Conservation (phyloP, 2,329 filamentous ascomycete species). For the Didymella exigua region DNA sequence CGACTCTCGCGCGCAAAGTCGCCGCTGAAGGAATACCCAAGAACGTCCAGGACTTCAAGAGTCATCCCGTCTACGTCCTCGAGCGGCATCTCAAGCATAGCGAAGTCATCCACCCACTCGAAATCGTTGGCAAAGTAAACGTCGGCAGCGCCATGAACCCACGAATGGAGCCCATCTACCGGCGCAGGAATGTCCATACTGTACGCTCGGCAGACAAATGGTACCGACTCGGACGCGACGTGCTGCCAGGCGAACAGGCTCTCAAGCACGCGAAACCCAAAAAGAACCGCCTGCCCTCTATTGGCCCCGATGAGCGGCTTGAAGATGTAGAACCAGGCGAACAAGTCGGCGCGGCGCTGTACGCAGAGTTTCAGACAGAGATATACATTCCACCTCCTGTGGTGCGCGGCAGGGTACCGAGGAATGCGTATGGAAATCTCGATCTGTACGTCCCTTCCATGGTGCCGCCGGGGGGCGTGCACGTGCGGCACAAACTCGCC, state of each 20-base stretch:
- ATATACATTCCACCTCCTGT: conserved; percentile 78
- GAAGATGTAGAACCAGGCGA: conserved; percentile 43
- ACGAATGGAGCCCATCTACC: conserved; percentile 77
- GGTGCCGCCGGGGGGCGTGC: conserved; percentile 65
- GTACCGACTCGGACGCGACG: conserved; percentile 84
- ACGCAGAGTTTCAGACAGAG: conserved; percentile 67
- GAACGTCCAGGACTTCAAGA: conserved; percentile 85
- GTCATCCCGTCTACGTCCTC: conserved; percentile 76
- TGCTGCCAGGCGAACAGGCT: conserved; percentile 77
- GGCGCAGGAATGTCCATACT: conserved; percentile 77
- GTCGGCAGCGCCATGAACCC: conserved; percentile 64
- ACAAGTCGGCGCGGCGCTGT: conserved; percentile 60
- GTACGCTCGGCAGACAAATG: conserved; percentile 84
- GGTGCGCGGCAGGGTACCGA: conserved; percentile 70
- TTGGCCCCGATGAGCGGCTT: conserved; percentile 41
- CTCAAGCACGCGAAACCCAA: conserved; percentile 67
- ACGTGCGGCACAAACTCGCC: conserved; percentile 64
- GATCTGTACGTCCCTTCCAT: conserved; percentile 69
- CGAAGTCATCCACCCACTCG: conserved; percentile 77
- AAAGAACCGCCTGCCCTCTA: conserved; percentile 31
- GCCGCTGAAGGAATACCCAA: conserved; percentile 80
- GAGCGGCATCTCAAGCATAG: conserved; percentile 83
- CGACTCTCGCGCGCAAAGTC: conserved; percentile 72
- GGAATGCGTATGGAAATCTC: conserved; percentile 66
- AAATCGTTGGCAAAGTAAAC: conserved; percentile 77